Base-by-base conservation (phyloP, 208 protist species). In the Blechomonas ayalai region DNA sequence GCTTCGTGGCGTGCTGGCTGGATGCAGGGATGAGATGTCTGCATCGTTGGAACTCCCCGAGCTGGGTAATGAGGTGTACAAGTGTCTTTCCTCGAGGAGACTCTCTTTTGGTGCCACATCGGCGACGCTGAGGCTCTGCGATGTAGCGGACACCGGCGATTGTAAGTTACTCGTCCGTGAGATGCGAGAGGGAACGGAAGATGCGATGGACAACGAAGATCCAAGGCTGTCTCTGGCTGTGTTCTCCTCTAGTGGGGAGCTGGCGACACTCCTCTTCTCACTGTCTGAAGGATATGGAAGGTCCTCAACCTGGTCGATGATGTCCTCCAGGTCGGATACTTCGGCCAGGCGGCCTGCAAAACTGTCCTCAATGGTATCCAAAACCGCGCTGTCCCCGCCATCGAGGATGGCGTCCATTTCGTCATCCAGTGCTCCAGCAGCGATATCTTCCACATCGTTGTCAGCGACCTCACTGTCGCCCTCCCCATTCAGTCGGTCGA, bases 11-110 rank as follows among this genome's bases (percentile, higher is more conserved):
- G 12, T 40, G 25, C 46, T 42, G 26, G 29, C 27, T 16, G 51
- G 59, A 6, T 55, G 4, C 26, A 53, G 38, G 6, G 51, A 55
- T 4, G 57, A 64, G 10, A 57, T 45, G 42, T 64, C 57, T 2
- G 57, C 57, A 12, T 41, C 36, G 12, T 18, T 26, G 8, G n/a
- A n/a, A n/a, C n/a, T n/a, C n/a, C n/a, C n/a, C n/a, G n/a, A n/a
- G n/a, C n/a, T n/a, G n/a, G n/a, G n/a, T n/a, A n/a, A n/a, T n/a
- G n/a, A n/a, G n/a, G n/a, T n/a, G n/a, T n/a, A n/a, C n/a, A n/a
- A n/a, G n/a, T n/a, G n/a, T n/a, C n/a, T n/a, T n/a, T n/a, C n/a
- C n/a, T n/a, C n/a, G n/a, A n/a, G n/a, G n/a, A n/a, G n/a, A n/a
- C n/a, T n/a, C n/a, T n/a, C n/a, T n/a, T n/a, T n/a, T n/a, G n/a